Conservation (phyloP, 371 early-diverging fungal genomes). For the Saksenaea vasiformis region DNA sequence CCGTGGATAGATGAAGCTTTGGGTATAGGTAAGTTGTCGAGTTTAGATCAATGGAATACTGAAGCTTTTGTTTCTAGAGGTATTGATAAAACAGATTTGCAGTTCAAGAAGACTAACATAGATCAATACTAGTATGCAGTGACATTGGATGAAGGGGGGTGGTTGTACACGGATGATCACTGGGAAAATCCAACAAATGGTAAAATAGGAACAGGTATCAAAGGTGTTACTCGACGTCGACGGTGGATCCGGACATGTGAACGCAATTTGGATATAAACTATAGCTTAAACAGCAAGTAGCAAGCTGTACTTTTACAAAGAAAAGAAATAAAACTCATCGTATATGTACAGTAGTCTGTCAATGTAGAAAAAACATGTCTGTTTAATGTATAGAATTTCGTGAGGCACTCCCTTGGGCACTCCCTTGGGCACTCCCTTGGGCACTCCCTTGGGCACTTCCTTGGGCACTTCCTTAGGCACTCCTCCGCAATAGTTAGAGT, state of each 20-base stretch:
- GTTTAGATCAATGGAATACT: neutral
- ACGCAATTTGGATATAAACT: slow-evolving; percentile 3
- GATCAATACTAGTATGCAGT: slow-evolving; percentile 14
- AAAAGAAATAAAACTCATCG: slow-evolving; percentile 2
- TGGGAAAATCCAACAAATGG: slow-evolving; percentile 24
- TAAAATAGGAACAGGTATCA: slow-evolving; percentile 6
- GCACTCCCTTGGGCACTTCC: no score
- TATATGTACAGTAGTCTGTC: no score
- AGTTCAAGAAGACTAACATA: neutral
- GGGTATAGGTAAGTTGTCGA: slow-evolving; percentile 31
- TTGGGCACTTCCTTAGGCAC: no score
- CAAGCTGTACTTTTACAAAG: neutral
- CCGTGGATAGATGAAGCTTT: slow-evolving; percentile 49
- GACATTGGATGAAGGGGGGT: slow-evolving; percentile 35
- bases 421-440: no score
- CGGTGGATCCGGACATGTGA: slow-evolving; percentile 25
- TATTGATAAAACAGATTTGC: neutral
- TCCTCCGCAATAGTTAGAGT: no score
- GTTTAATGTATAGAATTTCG: no score
- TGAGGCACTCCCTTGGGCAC: no score
- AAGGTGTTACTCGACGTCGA: slow-evolving; percentile 21
- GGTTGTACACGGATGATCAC: slow-evolving; percentile 35
- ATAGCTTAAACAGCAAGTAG: neutral
- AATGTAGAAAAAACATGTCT: no score
- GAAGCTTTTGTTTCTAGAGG: neutral